Percentiles rank a stretch among this genome's conserved stretches.
These are phyloP conservation scores for Aspergillus chevalieri DNA, from an alignment of 2,329 filamentous ascomycete genomes.

Conservation along the genomic window DNA sequence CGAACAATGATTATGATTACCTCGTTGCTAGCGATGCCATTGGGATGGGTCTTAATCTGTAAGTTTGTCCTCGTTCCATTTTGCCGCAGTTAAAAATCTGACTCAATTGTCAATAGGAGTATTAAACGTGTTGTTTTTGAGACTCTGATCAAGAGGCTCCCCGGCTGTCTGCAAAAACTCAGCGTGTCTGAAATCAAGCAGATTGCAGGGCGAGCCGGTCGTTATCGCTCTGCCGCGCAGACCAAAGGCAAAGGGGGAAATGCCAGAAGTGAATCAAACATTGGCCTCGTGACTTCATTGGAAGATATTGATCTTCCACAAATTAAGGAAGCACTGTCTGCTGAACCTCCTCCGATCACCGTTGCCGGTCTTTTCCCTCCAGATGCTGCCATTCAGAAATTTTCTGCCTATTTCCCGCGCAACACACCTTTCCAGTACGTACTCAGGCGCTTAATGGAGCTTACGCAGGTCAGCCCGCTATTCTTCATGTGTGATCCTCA, in stretches of 20 bases:
- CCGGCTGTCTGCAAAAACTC: conserved; percentile 52
- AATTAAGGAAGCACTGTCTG: conserved; percentile 58
- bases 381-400: conserved; percentile 62
- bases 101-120: conserved; percentile 40
- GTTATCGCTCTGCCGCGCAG: conserved; percentile 68
- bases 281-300: conserved; percentile 74
- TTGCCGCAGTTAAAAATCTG: not conserved
- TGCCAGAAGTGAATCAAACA: conserved; percentile 23
- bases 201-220: conserved; percentile 86
- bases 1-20: conserved; percentile 90
- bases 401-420: conserved; percentile 74
- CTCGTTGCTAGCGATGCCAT: conserved; percentile 93
- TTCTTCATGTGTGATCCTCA: conserved; percentile 66
- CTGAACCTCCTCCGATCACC: conserved; percentile 59
- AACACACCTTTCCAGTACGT: conserved; percentile 79
- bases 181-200: conserved; percentile 79
- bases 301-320: conserved; percentile 61
- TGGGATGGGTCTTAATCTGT: conserved; percentile 93
- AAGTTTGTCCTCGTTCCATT: conserved; percentile 30
- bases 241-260: conserved; percentile 24
- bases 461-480: conserved; percentile 56
- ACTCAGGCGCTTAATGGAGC: conserved; percentile 65
- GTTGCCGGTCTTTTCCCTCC: conserved; percentile 72
- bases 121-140: conserved; percentile 91
- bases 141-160: conserved; percentile 65